A percentile compares a stretch with the other conserved stretches of the same genome.
phyloP scores from a whole-genome alignment of 2,329 filamentous ascomycete genomes.

The Blastomyces gilchristii region DNA sequence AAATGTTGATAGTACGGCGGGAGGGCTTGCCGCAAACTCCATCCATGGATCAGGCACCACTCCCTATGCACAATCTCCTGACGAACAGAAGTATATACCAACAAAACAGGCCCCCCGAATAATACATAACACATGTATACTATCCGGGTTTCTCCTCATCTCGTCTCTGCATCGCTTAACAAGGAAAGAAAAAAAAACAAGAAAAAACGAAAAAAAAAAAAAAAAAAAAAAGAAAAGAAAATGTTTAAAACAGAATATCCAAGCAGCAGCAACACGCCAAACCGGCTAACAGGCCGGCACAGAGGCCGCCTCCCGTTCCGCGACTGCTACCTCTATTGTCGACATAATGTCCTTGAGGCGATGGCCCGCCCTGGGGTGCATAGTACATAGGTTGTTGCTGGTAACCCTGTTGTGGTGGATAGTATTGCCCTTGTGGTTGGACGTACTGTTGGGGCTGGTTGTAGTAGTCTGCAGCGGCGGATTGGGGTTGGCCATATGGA shows the following conservation, averaged over 20 bases:
- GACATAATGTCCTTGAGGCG: conserved; percentile 30
- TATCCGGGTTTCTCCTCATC: background rate
- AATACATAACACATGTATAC: background rate
- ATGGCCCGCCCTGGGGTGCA: conserved; percentile 29
- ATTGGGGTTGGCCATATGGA: conserved; percentile 17
- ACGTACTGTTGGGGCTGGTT: conserved; percentile 4
- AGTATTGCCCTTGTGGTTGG: background rate
- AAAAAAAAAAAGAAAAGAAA: background rate
- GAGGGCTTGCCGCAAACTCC: background rate
- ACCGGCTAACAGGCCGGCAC: conserved; percentile 39
- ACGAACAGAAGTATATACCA: background rate
- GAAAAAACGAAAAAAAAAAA: background rate
- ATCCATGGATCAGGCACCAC: background rate
- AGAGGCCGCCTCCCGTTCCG: conserved; percentile 29
- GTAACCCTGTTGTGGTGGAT: conserved; percentile 8
- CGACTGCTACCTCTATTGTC: conserved; percentile 24
- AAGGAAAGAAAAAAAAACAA: background rate
- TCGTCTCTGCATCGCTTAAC: background rate
- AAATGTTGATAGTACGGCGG: background rate
- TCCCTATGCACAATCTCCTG: background rate
- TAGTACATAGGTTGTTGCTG: conserved; percentile 30
- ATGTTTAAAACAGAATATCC: conserved; percentile 35
- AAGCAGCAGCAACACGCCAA: conserved; percentile 43
- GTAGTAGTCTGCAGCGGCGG: conserved; percentile 10
- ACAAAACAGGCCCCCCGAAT: background rate